Base-by-base conservation (phyloP, 352 stramenopile genomes). In the Blastocystis sp. region DNA sequence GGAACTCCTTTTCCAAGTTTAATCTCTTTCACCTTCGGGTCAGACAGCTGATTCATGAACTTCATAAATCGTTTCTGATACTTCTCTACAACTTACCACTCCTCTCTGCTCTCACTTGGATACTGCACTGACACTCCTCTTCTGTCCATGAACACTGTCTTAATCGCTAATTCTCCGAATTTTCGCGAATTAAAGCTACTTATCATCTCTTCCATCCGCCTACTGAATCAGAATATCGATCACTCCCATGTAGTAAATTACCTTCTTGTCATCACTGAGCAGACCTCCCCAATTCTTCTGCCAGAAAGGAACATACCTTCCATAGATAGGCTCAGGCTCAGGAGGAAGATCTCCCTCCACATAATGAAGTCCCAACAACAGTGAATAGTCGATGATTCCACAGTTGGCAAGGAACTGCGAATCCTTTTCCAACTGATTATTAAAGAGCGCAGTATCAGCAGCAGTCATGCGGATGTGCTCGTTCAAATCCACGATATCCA, bases 211-310 rank as follows among this genome's bases (percentile, higher is more conserved):
- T 13, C 8, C 16, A 39, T 20, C 9, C 65, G 0, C 65, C 39
- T 96, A 98, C 90, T 96, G 93, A 92, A 97, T 95, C 65, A 98
- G 64, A 63, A 98, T 97, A 90, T 98, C 95, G 79, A 98, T 98
- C 55, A 98, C 92, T 34, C 95, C 92, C 92, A 98, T 95, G 78
- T 96, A 97, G 81, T 97, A 97, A 16, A 96, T 92, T 50, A 93
- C 88, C 20, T 62, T 90, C n/a, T 64, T 69, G 45, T 87, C 41
- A 20, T 90, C 79, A 13, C 63, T 41, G 20, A 89, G 64, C 55
- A 89, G 41, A 20, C 78, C 78, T 34, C 78, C 78, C 43, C 53
- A 89, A 78, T 91, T 75, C 4, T 54, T n/a, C 54, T 90, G 76
- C 82, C 50, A 70, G 76, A 75, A 75, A 6, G 87, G 68, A 9